Percentiles rank a stretch among this genome's conserved stretches.
phyloP scores from a whole-genome alignment of 306 rosid species.

The Cyamopsis tetragonoloba region DNA sequence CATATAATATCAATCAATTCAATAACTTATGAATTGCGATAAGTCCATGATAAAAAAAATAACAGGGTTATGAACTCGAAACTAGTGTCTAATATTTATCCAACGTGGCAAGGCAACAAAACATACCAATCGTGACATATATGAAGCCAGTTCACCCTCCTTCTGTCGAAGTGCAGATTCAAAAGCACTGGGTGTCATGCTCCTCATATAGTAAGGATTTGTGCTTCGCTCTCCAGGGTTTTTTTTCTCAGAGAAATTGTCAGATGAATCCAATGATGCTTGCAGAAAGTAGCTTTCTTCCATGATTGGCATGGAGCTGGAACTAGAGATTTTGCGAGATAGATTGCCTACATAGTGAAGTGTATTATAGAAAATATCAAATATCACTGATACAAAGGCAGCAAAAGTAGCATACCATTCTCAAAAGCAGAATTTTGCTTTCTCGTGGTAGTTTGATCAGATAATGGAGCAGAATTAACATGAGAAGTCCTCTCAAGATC shows the following conservation, averaged over 20 bases:
- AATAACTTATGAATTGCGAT: too few relatives aligned
- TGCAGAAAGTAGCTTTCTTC: conserved; percentile 97
- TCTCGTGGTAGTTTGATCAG: conserved; percentile 54
- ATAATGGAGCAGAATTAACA: conserved; percentile 40
- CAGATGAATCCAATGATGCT: conserved; percentile 90
- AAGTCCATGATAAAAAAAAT: conserved; percentile 8
- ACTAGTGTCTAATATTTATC: conserved; percentile 5
- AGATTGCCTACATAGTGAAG: conserved; percentile 57
- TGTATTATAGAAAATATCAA: conserved; percentile 26
- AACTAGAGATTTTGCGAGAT: conserved; percentile 72
- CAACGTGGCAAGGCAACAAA: conserved; percentile 17
- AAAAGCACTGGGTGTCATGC: conserved; percentile 89
- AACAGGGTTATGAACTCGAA: conserved; percentile 2
- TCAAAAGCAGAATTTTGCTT: conserved; percentile 64
- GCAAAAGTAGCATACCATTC: conserved; percentile 57
- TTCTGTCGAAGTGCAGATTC: conserved; percentile 98
- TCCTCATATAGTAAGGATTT: conserved; percentile 91
- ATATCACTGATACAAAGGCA: conserved; percentile 19
- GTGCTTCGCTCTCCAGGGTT: conserved; percentile 61
- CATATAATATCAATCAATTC: too few relatives aligned
- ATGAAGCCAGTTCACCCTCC: conserved; percentile 99
- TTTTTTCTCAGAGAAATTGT: conserved; percentile 66
- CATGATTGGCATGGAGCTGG: conserved; percentile 87
- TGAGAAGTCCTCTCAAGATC: conserved; percentile 80
- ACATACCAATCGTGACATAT: conserved; percentile 92